Conservation (phyloP, 1,139 yeast genomes). For the Martiniozyma asiatica region DNA sequence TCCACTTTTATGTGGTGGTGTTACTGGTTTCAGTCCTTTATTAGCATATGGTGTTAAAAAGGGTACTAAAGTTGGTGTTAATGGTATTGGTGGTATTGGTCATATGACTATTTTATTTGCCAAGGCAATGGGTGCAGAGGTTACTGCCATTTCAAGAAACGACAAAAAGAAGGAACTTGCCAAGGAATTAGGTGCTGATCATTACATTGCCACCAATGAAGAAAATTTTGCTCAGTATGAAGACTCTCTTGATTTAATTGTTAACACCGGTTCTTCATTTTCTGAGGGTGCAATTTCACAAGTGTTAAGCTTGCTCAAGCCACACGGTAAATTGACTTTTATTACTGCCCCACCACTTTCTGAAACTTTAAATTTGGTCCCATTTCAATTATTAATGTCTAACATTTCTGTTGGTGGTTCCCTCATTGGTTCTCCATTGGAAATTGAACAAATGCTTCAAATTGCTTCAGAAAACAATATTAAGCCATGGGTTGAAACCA, state of each 20-base stretch:
- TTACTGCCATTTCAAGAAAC: constrained; percentile 41
- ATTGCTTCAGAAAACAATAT: constrained; percentile 41
- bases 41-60: constrained; percentile 27
- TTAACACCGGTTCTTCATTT: constrained; percentile 36
- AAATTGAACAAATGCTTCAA: constrained; percentile 42
- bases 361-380: constrained; percentile 19
- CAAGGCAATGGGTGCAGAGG: constrained; percentile 45
- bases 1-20: constrained; percentile 58
- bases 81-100: constrained; percentile 51
- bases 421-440: constrained; percentile 31
- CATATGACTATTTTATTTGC: constrained; percentile 46
- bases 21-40: constrained; percentile 47
- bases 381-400: constrained; percentile 20
- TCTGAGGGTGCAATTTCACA: constrained; percentile 26
- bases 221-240: constrained; percentile 23
- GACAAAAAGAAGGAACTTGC: constrained; percentile 38
- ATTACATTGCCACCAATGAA: constrained; percentile 37
- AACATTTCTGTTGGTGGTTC: constrained; percentile 28
- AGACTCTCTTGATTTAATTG: constrained; percentile 33
- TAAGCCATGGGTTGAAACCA: constrained; percentile 46
- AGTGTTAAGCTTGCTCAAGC: constrained; percentile 26
- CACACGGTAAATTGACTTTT: constrained; percentile 30
- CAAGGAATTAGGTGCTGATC: constrained; percentile 37
- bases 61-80: constrained; percentile 35
- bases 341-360: constrained; percentile 34